Evolutionary conservation across 768 basidiomycete species (phyloP), one percentile per base, ranked within the genome.

Genomic region (Amanita thiersii): DNA sequence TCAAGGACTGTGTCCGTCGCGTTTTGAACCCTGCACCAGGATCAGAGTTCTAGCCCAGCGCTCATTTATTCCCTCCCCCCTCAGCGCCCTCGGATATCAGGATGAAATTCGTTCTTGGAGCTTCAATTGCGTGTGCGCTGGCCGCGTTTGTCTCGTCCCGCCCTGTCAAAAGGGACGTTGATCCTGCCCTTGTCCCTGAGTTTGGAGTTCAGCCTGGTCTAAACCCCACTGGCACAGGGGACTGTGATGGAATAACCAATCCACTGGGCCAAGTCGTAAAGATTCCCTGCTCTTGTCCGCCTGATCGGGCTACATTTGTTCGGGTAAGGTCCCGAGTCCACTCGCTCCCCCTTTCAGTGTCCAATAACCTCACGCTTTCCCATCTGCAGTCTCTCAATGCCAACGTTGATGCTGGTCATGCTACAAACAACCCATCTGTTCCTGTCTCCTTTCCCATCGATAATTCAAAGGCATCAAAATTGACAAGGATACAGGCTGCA

Each of bases 241-340:
- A 84, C 52, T 86, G 83, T 46, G 80, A 82, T 49, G 83, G 83
- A 82, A 81, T 4, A 68, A 77, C 25, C n/a, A n/a, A n/a, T n/a
- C n/a, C n/a, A n/a, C n/a, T n/a, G n/a, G n/a, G n/a, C n/a, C n/a
- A 69, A 69, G 65, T 70, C 6, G 66, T 82, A 52, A 71, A 73
- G 56, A 66, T 85, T 14, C 82, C 83, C 2, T 84, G 81, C 53
- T 51, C 60, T 24, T 85, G 82, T 57, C 83, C 83, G 20, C 82
- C 83, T 1, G 62, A 68, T 44, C 68, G 72, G 45, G 53, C 56
- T 10, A 56, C 55, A 19, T 85, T 79, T 62, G 63, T 80, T 47
- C 29, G 61, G 6, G 26, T 28, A 28, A 7, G 26, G 6, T 7
- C 52, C 19, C 15, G 35, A 35, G 42, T 15, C 86, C 81, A 55